phyloP scores from a whole-genome alignment of 495 filamentous ascomycete genomes.

The Amniculicola lignicola region DNA sequence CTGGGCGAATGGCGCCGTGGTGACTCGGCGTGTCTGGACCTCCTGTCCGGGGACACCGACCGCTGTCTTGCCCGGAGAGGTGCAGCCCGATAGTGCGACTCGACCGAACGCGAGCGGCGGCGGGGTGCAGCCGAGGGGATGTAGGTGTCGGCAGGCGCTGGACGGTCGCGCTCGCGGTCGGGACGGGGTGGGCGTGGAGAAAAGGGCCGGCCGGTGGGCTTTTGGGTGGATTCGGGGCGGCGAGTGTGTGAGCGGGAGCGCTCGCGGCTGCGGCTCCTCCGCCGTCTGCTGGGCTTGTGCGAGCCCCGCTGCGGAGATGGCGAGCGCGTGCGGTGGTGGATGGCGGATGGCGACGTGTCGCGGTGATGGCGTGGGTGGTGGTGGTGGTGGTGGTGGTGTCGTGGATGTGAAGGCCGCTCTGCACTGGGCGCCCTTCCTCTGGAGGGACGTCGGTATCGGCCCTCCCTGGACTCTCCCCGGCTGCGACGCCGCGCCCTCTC shows the following conservation, averaged over 20 bases:
- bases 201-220: slow-evolving; percentile 31
- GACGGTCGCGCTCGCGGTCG: slow-evolving; percentile 32
- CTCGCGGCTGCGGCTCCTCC: slow-evolving; percentile 35
- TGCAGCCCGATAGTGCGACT: slow-evolving; percentile 33
- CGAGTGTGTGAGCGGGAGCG: slow-evolving; percentile 31
- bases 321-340: slow-evolving; percentile 35
- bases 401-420: slow-evolving; percentile 34
- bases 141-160: slow-evolving; percentile 34
- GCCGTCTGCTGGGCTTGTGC: slow-evolving; percentile 28
- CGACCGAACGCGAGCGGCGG: slow-evolving; percentile 36
- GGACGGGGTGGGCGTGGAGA: slow-evolving; percentile 32
- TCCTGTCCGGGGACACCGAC: slow-evolving; percentile 30
- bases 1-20: slow-evolving; percentile 27
- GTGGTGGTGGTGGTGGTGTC: slow-evolving; percentile 26
- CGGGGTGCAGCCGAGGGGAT: slow-evolving; percentile 26
- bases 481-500: slow-evolving; percentile 22
- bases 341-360: slow-evolving; percentile 35
- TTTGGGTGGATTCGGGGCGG: slow-evolving; percentile 21
- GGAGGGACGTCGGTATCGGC: slow-evolving; percentile 30
- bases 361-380: slow-evolving; percentile 16
- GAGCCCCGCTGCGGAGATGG: slow-evolving; percentile 32
- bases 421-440: slow-evolving; percentile 34
- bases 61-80: slow-evolving; percentile 22
- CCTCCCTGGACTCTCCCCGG: slow-evolving; percentile 32
- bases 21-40: slow-evolving; percentile 25